Percentiles rank a stretch among this genome's conserved stretches.
Conservation (phyloP, 495 filamentous ascomycete species). For the Xylaria bambusicola region DNA sequence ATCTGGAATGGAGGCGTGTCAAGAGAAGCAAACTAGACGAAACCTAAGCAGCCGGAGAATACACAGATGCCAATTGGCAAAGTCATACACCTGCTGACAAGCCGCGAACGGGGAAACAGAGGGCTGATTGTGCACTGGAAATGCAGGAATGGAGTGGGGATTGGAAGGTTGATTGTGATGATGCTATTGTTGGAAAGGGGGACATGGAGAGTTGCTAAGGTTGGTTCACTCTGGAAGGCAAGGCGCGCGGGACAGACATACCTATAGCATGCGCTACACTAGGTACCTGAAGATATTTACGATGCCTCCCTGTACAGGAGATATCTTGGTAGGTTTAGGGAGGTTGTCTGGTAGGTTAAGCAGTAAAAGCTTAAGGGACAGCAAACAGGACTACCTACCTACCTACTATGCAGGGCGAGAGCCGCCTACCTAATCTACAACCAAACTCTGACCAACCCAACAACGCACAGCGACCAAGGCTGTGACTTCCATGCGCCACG, state of each 20-base stretch:
- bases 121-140: too few relatives aligned
- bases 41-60: neutral
- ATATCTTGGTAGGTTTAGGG: too few relatives aligned
- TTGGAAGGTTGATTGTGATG: too few relatives aligned
- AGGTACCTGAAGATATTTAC: too few relatives aligned
- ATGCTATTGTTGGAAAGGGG: too few relatives aligned
- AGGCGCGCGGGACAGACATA: slow-evolving; percentile 14
- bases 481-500: slow-evolving; percentile 34
- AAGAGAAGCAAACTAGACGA: neutral
- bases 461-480: slow-evolving; percentile 22
- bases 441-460: neutral
- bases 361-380: too few relatives aligned
- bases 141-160: too few relatives aligned
- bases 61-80: neutral
- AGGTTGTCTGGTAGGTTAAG: too few relatives aligned
- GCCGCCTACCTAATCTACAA: neutral
- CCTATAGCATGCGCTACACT: neutral
- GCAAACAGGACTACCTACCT: too few relatives aligned
- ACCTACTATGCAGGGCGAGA: neutral
- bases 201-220: too few relatives aligned
- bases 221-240: too few relatives aligned
- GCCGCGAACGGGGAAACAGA: neutral
- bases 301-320: too few relatives aligned
- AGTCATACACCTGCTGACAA: slow-evolving; percentile 1
- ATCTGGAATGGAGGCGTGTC: neutral